Percentiles rank a stretch among this genome's conserved stretches.
phyloP scores from a whole-genome alignment of 495 filamentous ascomycete species.

The Penicillium malachiteum region DNA sequence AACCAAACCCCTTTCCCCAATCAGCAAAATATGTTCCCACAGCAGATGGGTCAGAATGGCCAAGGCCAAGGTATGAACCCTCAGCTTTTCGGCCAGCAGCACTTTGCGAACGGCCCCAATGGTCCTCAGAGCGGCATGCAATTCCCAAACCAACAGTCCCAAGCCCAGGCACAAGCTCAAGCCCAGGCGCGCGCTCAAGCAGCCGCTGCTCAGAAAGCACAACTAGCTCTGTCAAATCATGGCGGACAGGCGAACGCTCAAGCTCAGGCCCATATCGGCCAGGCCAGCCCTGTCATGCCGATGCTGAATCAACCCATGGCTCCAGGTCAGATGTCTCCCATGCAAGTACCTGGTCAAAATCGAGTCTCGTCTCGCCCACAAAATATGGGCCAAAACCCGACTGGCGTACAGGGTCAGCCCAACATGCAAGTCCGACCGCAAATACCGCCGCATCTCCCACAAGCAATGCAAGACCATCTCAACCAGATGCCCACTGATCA shows the following conservation, averaged over 20 bases:
- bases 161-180: slow-evolving; percentile 42
- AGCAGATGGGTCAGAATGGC: slow-evolving; percentile 34
- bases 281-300: slow-evolving; percentile 57
- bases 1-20: slow-evolving; percentile 38
- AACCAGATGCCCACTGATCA: slow-evolving; percentile 36
- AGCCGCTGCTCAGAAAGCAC: slow-evolving; percentile 47
- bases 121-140: slow-evolving; percentile 42
- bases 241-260: slow-evolving; percentile 35
- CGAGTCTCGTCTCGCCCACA: slow-evolving; percentile 40
- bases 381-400: slow-evolving; percentile 33
- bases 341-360: slow-evolving; percentile 35
- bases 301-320: slow-evolving; percentile 60
- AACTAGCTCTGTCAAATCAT: slow-evolving; percentile 44
- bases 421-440: slow-evolving; percentile 36
- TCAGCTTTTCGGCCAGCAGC: slow-evolving; percentile 42
- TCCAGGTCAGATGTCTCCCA: slow-evolving; percentile 46
- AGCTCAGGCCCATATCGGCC: slow-evolving; percentile 40
- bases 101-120: slow-evolving; percentile 37
- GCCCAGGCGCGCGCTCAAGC: slow-evolving; percentile 43
- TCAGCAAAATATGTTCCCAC: slow-evolving; percentile 40
- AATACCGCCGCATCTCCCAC: slow-evolving; percentile 37
- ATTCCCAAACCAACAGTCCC: slow-evolving; percentile 34
- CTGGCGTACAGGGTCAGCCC: slow-evolving; percentile 30
- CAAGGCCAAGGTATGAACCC: slow-evolving; percentile 42
- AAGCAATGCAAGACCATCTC: slow-evolving; percentile 35